Conservation (phyloP, 768 basidiomycete species). For the Boletus eberwhitei region DNA sequence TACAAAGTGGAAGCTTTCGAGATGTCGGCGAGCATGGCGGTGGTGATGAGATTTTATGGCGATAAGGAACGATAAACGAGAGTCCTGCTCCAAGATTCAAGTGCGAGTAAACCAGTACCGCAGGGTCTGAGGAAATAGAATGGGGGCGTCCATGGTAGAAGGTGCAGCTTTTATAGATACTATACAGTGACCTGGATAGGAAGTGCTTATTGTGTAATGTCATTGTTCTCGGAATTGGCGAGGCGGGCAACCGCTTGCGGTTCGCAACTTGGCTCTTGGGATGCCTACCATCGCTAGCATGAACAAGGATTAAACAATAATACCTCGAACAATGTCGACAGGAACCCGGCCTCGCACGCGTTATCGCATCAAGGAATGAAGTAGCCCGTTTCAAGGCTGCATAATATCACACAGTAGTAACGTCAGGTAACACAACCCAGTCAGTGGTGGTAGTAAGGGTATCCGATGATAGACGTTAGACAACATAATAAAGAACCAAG, state of each 20-base stretch:
- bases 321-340: constrained; percentile 6
- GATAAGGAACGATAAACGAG: constrained; percentile 3
- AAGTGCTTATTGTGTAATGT: constrained; percentile 8
- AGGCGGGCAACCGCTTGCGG: no score
- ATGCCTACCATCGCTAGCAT: neutral
- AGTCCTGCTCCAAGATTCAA: constrained; percentile 21
- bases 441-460: constrained; percentile 35
- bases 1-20: constrained; percentile 68
- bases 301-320: constrained; percentile 7
- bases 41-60: neutral
- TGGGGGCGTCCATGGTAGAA: neutral
- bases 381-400: neutral
- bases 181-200: neutral
- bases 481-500: constrained; percentile 28
- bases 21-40: constrained; percentile 62
- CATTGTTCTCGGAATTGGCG: constrained; percentile 18
- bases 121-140: constrained; percentile 5
- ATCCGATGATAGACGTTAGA: constrained; percentile 29
- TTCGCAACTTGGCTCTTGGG: no score
- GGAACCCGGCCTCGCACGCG: neutral
- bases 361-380: neutral
- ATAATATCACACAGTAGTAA: constrained; percentile 26
- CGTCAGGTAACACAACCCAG: constrained; percentile 24
- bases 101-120: constrained; percentile 25
- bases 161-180: constrained; percentile 16